A percentile compares a stretch with the other conserved stretches of the same genome.
Evolutionary conservation across 1,284 basidiomycete genomes (phyloP).

Genomic region (Ustilago cynodontis): DNA sequence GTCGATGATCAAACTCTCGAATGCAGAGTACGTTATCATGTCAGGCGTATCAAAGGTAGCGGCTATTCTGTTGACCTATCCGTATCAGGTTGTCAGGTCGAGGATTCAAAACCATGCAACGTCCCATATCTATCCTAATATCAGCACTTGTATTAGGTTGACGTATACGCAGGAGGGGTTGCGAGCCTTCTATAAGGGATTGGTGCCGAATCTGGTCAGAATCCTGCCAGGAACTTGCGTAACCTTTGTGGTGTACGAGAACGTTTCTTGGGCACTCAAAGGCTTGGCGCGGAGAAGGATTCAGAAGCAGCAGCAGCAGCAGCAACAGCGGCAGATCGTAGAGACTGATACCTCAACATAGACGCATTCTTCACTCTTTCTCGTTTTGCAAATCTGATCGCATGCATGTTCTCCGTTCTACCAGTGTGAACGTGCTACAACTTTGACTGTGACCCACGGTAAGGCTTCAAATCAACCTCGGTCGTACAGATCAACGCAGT

Average conservation of each 20-base stretch:
- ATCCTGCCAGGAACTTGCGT: conserved; percentile 97
- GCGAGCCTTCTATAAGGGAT: conserved; percentile 91
- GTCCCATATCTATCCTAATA: conserved; percentile 77
- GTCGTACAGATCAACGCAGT: conserved; percentile 50
- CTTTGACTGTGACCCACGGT: conserved; percentile 13
- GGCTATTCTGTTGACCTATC: conserved; percentile 89
- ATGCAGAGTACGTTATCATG: conserved; percentile 90
- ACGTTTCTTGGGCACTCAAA: conserved; percentile 71
- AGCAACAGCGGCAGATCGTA: conserved; percentile 18
- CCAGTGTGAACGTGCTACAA: conserved; percentile 6
- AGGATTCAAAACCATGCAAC: conserved; percentile 80
- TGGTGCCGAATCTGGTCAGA: conserved; percentile 94
- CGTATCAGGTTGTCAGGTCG: conserved; percentile 96
- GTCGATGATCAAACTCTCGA: conserved; percentile 72
- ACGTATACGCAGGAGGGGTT: conserved; percentile 86
- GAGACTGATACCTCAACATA: conserved; percentile 19
- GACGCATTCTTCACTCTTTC: not conserved
- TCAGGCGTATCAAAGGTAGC: conserved; percentile 90
- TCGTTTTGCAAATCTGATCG: not conserved
- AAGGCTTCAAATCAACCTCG: conserved; percentile 31
- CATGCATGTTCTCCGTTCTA: not conserved
- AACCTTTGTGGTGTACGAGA: conserved; percentile 98
- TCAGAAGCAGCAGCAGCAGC: conserved; percentile 23
- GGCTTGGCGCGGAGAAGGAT: conserved; percentile 34
- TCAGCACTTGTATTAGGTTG: conserved; percentile 81